Evolutionary conservation across 768 basidiomycete genomes (phyloP), one percentile per base, ranked within the genome.

Genomic region (Amanita jacksonii): DNA sequence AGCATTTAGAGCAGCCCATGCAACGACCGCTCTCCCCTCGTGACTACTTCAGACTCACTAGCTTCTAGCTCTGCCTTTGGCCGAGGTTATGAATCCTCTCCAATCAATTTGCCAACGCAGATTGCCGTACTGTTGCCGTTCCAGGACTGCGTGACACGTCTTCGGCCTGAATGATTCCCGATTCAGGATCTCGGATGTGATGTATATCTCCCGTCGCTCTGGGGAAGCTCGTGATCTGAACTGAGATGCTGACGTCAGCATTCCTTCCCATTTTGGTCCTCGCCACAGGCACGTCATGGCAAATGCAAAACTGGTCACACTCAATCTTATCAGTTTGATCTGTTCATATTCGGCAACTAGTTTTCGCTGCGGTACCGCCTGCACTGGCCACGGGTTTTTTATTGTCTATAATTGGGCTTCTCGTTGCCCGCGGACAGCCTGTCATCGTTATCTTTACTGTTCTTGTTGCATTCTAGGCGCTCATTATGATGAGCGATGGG

Each of bases 171-270:
- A 32, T 42, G 39, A 43, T 47, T 31, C 57, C 61, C 61, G 59
- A 61, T 61, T 13, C 43, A 18, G 28, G 41, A 62, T 62, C 63
- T 62, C 60, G 62, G 59, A 60, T 60, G 52, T 55, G 48, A 41
- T 51, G 34, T 38, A 41, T 43, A 45, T 48, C 47, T 48, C 55
- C 56, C 59, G 53, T 57, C 57, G 44, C 54, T 60, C 60, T 62
- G 62, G 61, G 61, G 62, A 61, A 60, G 52, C 53, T 51, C 32
- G 52, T 55, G 50, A 54, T 53, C 50, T 49, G 49, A 41, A 54
- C 46, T 46, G 47, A 46, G 45, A 18, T 43, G 47, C 43, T 44
- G 28, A 49, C 28, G 18, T 49, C 44, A 46, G 33, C 48, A 13
- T 3, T 19, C 13, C 22, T 38, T 44, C 47, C 47, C 19, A 38